Conservation (phyloP, 2,329 filamentous ascomycete genomes). For the Thielaviopsis populi region DNA sequence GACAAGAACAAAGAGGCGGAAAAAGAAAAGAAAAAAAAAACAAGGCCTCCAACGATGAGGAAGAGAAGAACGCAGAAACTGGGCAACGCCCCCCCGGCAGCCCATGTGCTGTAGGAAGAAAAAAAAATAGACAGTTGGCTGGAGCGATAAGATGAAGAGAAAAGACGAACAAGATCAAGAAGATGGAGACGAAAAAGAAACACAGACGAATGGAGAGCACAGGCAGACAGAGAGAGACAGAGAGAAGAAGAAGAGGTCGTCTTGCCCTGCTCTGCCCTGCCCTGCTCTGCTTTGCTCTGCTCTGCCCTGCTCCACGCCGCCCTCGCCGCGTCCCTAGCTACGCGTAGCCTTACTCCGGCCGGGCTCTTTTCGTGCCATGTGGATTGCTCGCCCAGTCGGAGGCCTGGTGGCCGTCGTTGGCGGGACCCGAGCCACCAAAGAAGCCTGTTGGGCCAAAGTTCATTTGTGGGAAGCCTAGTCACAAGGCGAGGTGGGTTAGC, state of each 20-base stretch:
- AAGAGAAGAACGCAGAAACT: too few species aligned
- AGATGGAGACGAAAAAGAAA: neutral
- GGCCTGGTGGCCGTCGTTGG: slow-evolving; percentile 31
- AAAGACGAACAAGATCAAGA: neutral
- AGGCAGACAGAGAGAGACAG: neutral
- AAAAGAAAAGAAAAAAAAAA: neutral
- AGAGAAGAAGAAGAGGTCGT: too few species aligned
- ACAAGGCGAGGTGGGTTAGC: slow-evolving; percentile 17
- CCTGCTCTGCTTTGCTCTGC: too few species aligned
- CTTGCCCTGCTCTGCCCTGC: too few species aligned
- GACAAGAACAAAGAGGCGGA: neutral
- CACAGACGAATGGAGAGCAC: neutral
- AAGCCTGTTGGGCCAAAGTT: slow-evolving; percentile 61
- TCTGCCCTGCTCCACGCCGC: too few species aligned
- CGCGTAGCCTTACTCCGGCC: slow-evolving; percentile 56
- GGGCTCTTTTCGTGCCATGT: slow-evolving; percentile 63
- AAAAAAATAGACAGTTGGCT: too few species aligned
- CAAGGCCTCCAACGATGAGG: too few species aligned
- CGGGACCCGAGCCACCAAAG: slow-evolving; percentile 41
- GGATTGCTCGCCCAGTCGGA: slow-evolving; percentile 42
- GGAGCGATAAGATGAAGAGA: neutral
- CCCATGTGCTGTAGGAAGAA: too few species aligned
- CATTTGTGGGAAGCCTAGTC: slow-evolving; percentile 35
- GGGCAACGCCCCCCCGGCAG: too few species aligned
- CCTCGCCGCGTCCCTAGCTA: too few species aligned